Conservation (phyloP, 78 protist genomes). For the Thecamonas trahens region DNA sequence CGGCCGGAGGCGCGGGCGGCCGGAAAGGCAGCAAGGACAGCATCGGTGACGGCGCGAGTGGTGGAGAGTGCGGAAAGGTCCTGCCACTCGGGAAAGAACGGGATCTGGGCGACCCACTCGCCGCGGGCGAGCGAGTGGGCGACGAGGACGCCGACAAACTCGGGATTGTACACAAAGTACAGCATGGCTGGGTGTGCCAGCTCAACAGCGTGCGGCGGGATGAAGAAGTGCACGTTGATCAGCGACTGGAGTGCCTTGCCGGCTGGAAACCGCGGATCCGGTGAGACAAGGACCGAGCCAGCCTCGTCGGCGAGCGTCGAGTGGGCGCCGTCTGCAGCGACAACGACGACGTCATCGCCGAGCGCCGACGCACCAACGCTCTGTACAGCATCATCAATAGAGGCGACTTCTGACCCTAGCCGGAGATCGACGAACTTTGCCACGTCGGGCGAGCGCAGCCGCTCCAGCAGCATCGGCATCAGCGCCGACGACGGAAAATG, state of each 20-base stretch:
- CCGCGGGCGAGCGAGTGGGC: neutral
- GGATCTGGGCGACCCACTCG: conserved; percentile 24
- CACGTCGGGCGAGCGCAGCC: too few relatives aligned
- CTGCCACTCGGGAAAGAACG: neutral
- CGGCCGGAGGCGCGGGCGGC: too few relatives aligned
- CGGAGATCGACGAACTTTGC: neutral
- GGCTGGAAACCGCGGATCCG: too few relatives aligned
- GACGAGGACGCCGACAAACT: conserved; percentile 17
- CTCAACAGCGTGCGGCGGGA: neutral
- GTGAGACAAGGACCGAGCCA: too few relatives aligned
- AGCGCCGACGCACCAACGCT: neutral
- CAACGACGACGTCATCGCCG: conserved; percentile 1
- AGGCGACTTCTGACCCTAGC: neutral
- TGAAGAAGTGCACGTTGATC: neutral
- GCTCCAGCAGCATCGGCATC: too few relatives aligned
- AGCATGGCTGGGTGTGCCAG: conserved; percentile 23
- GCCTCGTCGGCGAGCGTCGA: neutral
- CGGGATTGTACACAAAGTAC: conserved; percentile 22
- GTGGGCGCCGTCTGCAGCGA: conserved; percentile 16
- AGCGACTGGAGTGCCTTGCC: neutral
- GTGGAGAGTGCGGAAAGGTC: too few relatives aligned
- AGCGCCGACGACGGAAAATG: too few relatives aligned
- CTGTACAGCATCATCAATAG: neutral
- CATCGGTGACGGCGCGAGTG: neutral
- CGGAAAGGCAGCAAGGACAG: too few relatives aligned